phyloP scores from a whole-genome alignment of 208 protist species.

The Plasmodiophora brassicae region DNA sequence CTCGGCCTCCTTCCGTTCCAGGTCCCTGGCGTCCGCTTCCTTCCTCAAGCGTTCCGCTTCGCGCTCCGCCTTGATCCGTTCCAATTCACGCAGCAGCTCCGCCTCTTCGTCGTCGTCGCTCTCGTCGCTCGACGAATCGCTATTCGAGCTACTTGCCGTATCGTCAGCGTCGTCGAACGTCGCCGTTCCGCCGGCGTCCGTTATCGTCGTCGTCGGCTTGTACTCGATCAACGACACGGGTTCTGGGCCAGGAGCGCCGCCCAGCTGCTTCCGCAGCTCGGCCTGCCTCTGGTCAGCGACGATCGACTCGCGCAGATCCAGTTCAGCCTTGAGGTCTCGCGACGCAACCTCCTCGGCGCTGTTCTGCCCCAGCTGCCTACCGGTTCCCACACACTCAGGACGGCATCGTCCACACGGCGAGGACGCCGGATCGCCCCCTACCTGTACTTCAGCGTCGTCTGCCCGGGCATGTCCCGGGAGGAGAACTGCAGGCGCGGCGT shows the following conservation, averaged over 20 bases:
- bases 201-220: too few species aligned
- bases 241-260: too few species aligned
- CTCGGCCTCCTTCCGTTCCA: constrained; percentile 43
- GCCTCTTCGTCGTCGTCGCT: constrained; percentile 62
- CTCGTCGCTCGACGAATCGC: not conserved
- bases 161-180: constrained; percentile 26
- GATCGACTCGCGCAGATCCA: constrained; percentile 45
- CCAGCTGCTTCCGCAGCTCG: too few species aligned
- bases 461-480: constrained; percentile 51
- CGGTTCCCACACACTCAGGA: too few species aligned
- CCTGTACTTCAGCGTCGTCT: constrained; percentile 50
- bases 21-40: constrained; percentile 48
- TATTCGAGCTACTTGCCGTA: constrained; percentile 42
- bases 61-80: constrained; percentile 67
- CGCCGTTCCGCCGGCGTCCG: too few species aligned
- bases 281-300: not conserved
- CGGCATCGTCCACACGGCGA: too few species aligned
- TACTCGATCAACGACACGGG: too few species aligned
- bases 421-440: not conserved
- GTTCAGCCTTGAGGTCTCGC: constrained; percentile 51
- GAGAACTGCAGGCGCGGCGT: constrained; percentile 54
- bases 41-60: constrained; percentile 54
- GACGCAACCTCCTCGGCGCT: constrained; percentile 38
- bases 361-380: constrained; percentile 45
- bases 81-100: constrained; percentile 65